A percentile compares a stretch with the other conserved stretches of the same genome.
Evolutionary conservation across 2,329 filamentous ascomycete genomes (phyloP).

Genomic region (Alternaria ventricosa): DNA sequence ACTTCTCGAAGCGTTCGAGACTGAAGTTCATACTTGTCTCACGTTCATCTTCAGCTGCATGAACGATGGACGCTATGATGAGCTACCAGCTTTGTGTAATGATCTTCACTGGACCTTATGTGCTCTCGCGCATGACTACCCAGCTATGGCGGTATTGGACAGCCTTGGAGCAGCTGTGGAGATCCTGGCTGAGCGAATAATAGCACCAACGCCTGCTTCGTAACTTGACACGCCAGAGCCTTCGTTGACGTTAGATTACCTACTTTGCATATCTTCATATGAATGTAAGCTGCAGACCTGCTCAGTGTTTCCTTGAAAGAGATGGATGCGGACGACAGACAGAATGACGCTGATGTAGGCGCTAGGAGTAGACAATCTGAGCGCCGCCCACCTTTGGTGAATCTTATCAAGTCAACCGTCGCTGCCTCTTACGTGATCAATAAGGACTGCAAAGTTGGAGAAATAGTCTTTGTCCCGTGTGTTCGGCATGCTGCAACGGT

Average conservation of each 20-base stretch:
- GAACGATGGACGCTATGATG: neutral
- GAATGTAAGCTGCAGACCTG: neutral
- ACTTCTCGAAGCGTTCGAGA: neutral
- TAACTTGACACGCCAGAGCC: neutral
- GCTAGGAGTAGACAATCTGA: neutral
- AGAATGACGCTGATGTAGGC: neutral
- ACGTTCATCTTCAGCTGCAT: conserved; percentile 2
- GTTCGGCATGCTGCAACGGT: neutral
- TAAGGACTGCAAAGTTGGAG: neutral
- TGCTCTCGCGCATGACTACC: neutral
- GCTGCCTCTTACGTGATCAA: neutral
- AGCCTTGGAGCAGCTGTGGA: conserved; percentile 5
- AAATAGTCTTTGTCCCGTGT: neutral
- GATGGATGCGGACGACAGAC: neutral
- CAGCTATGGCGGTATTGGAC: neutral
- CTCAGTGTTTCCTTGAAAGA: neutral
- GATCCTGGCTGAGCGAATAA: conserved; percentile 2
- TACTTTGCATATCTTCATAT: neutral
- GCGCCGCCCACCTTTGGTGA: neutral
- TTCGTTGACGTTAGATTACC: neutral
- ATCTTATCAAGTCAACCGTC: neutral
- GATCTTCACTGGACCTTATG: conserved; percentile 5
- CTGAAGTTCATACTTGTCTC: conserved; percentile 1
- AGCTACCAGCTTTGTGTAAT: neutral
- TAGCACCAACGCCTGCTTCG: neutral